Base-by-base conservation (phyloP, 2,329 filamentous ascomycete genomes). In the Calonectria hawksworthii region DNA sequence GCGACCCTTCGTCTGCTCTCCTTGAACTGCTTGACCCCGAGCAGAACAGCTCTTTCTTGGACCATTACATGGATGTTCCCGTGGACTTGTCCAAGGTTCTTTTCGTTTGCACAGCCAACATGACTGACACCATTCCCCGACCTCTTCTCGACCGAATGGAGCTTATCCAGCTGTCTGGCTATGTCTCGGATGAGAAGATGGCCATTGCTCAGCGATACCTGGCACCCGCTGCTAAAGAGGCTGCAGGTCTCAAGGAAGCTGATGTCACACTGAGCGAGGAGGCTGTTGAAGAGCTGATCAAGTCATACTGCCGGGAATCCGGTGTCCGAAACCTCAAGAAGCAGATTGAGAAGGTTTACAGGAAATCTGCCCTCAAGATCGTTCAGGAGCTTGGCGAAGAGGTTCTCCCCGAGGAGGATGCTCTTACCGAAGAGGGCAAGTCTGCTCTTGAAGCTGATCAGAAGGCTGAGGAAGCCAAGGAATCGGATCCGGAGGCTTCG, bases 281-380 rank as follows among this genome's bases (percentile, higher is more conserved):
- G 73, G 98, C 96, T 16, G 98, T 99, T 56, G 94, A 97, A 82
- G 97, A 99, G 86, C 90, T 99, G 56, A 99, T 99, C 88, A 99
- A 99, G 87, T 98, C 95, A 30, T 99, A 99, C 88, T 98, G 96
- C 87, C 94, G 97, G 54, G 97, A 99, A 86, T 98, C 96, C 54
- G 97, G 97, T 80, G 98, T 99, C 11, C 94, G 97, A 78, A 99
- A 99, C 83, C 88, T 99, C 75, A 99, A 99, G 91, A 99, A 99
- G 89, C 96, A 99, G 85, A 99, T 99, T 76, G 97, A 99, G 85
- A 99, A 99, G 88, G 95, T 99, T 4, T 99, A 98, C 86, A 93
- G 97, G 73, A 99, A 99, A 86, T 96, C 96, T 18, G 98, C 97
- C 0, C 89, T 99, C 76, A 99, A 98, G 87, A 99, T 99, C 79